phyloP scores from a whole-genome alignment of 2,329 filamentous ascomycete genomes.

The Colletotrichum limetticola region DNA sequence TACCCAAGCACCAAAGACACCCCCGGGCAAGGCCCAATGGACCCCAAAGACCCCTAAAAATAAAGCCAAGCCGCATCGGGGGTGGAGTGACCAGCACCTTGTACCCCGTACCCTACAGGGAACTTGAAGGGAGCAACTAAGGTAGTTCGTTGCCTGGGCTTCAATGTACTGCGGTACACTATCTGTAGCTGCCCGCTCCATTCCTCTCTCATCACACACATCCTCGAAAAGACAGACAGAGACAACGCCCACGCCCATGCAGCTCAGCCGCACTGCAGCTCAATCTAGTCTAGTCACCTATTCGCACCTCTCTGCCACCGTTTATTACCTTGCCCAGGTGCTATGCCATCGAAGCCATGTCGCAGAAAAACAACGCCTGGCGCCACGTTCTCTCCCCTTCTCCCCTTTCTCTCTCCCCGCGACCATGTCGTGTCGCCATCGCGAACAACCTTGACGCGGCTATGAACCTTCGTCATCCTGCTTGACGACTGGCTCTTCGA shows the following conservation, averaged over 20 bases:
- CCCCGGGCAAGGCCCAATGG: neutral
- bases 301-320: neutral
- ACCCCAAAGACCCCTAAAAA: slow-evolving; percentile 30
- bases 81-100: neutral
- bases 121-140: neutral
- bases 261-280: slow-evolving; percentile 32
- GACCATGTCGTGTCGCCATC: neutral
- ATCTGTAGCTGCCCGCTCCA: neutral
- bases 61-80: slow-evolving; percentile 22
- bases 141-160: neutral
- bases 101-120: neutral
- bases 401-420: neutral
- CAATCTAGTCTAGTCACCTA: slow-evolving; percentile 23
- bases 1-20: neutral
- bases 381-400: slow-evolving; percentile 22
- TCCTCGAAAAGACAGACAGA: neutral
- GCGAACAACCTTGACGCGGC: neutral
- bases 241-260: neutral
- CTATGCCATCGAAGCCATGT: slow-evolving; percentile 16
- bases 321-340: slow-evolving; percentile 3
- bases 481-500: slow-evolving; percentile 2
- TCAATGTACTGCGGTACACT: too few species aligned
- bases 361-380: slow-evolving; percentile 25
- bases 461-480: neutral
- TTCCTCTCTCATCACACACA: neutral